phyloP scores from a whole-genome alignment of 495 filamentous ascomycete genomes.

The Halenospora varia region DNA sequence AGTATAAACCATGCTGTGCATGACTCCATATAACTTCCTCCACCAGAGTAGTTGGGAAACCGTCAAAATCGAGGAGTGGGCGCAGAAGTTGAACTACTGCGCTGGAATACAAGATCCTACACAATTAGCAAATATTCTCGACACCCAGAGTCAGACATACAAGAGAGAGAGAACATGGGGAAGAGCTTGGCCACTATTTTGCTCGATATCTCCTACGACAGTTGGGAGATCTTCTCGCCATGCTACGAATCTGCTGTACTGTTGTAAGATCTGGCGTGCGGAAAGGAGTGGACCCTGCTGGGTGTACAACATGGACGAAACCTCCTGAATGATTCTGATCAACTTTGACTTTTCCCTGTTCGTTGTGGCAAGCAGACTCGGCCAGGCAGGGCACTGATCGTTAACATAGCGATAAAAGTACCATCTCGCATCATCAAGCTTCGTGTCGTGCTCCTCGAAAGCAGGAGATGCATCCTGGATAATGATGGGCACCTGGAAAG shows the following conservation, averaged over 20 bases:
- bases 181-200: conserved; percentile 24
- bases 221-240: conserved; percentile 31
- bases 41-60: conserved; percentile 10
- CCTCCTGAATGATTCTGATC: conserved; percentile 30
- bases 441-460: conserved; percentile 13
- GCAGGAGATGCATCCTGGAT: conserved; percentile 1
- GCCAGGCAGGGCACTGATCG: conserved; percentile 16
- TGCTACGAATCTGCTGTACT: conserved; percentile 25
- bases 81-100: conserved; percentile 22
- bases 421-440: conserved; percentile 17
- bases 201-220: conserved; percentile 24
- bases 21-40: conserved; percentile 21
- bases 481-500: conserved; percentile 17
- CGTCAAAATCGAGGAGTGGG: conserved; percentile 21
- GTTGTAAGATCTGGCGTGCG: conserved; percentile 24
- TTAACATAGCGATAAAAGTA: conserved; percentile 21
- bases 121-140: not conserved
- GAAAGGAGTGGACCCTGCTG: conserved; percentile 23
- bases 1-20: conserved; percentile 22
- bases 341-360: conserved; percentile 29
- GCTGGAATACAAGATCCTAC: conserved; percentile 22
- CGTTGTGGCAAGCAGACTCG: conserved; percentile 18
- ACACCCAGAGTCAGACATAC: conserved; percentile 19
- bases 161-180: conserved; percentile 35
- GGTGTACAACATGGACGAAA: conserved; percentile 30